Base-by-base conservation (phyloP, 495 filamentous ascomycete species). In the Aspergillus carlsbadensis region DNA sequence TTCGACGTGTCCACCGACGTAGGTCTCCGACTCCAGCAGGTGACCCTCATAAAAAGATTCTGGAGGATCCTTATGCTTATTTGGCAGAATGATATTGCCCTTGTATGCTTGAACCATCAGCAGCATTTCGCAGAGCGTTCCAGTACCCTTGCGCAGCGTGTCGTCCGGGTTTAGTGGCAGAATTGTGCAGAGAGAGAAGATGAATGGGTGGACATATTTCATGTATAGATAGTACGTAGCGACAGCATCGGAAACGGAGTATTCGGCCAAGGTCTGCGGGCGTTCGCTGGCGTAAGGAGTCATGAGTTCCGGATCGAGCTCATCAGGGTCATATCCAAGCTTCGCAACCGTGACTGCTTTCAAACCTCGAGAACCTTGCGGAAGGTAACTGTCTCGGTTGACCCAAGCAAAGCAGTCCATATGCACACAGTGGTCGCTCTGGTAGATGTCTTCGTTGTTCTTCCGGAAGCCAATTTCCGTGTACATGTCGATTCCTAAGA, bases 371-470 rank as follows among this genome's bases (percentile, higher is more conserved):
- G 92, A 96, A 66, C 94, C 94, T 69, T 99, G 94, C 0, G 94
- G 94, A 13, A 99, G 80, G 68, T 99, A 99, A 77, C 90, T 95
- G 74, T 99, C 94, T 79, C 94, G 88, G 70, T 91, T 99, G 69
- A 99, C 94, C 94, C 94, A 99, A 56, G 91, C 86, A 63, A 98
- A 96, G 64, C 94, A 96, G 71, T 99, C 94, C 95, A 99, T 96
- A 68, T 98, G 95, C 1, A 92, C 92, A 68, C 93, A 94, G 72
- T 97, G 88, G 63, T 90, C 87, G 66, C 90, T 94, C 70, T 93
- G 89, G 72, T 94, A 99, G 70, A 96, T 88, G 64, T 98, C 94
- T 63, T 99, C 94, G 66, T 78, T 88, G 70, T 96, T 95, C 70
- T 90, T 97, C 53, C 86, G 84, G 81, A 96, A 99, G 3, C 94